These are phyloP conservation scores for Picea sitchensis DNA, from an alignment of 75 land plant genomes.

Conservation along the genomic window DNA sequence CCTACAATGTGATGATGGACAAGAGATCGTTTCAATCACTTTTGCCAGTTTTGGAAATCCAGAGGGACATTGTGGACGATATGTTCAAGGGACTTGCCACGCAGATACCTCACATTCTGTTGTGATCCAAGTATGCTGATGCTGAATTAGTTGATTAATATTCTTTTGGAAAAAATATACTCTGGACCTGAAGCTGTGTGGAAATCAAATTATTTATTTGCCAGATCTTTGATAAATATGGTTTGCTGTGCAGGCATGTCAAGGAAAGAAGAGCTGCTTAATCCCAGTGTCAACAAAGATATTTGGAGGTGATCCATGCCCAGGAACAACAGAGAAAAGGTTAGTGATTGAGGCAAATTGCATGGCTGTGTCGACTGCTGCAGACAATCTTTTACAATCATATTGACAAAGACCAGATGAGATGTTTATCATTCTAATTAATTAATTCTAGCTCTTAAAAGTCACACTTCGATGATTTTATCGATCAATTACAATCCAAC, in stretches of 20 bases:
- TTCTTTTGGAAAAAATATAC: neutral
- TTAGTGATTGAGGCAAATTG: constrained; percentile 71
- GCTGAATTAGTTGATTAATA: neutral
- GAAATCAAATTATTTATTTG: neutral
- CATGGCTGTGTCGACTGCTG: no score
- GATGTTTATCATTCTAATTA: no score
- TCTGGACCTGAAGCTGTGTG: neutral
- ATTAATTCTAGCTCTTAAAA: no score
- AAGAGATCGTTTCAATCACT: constrained; percentile 18
- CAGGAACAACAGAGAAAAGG: constrained; percentile 41
- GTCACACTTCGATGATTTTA: no score
- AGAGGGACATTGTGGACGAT: constrained; percentile 30
- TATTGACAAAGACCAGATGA: no score
- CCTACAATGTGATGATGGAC: constrained; percentile 28
- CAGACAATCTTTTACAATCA: no score
- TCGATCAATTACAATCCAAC: no score
- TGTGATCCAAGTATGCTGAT: constrained; percentile 25
- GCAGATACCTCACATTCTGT: constrained; percentile 17
- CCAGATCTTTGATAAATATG: neutral
- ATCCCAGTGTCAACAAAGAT: constrained; percentile 35
- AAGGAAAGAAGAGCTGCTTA: constrained; percentile 51
- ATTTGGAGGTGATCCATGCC: constrained; percentile 83
- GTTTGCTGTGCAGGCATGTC: constrained; percentile 40
- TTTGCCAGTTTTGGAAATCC: constrained; percentile 50
- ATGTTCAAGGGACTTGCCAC: constrained; percentile 32